phyloP scores from a whole-genome alignment of 768 basidiomycete genomes.

The Mycena floridula region DNA sequence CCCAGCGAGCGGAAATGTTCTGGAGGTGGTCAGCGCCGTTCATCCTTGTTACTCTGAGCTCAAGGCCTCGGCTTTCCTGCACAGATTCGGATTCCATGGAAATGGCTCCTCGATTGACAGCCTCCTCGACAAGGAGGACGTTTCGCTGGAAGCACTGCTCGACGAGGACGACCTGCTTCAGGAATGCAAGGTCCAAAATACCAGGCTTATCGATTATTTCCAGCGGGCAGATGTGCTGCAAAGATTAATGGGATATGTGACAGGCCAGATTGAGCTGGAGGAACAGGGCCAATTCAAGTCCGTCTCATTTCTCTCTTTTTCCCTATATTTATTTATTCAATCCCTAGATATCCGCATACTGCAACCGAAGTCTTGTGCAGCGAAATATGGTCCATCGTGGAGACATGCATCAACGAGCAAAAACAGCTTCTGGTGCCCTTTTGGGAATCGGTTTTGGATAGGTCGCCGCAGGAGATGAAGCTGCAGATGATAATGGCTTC shows the following conservation, averaged over 20 bases:
- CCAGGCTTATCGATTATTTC: slow-evolving; percentile 82
- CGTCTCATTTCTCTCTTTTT: slow-evolving; percentile 30
- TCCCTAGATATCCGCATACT: slow-evolving; percentile 80
- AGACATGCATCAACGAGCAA: slow-evolving; percentile 72
- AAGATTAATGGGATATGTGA: slow-evolving; percentile 77
- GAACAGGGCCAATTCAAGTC: slow-evolving; percentile 59
- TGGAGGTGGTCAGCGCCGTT: background rate
- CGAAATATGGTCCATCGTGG: slow-evolving; percentile 92
- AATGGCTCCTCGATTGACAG: slow-evolving; percentile 87
- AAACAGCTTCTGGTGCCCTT: slow-evolving; percentile 76
- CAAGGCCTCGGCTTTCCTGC: background rate
- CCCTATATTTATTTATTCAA: slow-evolving; percentile 8
- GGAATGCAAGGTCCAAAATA: slow-evolving; percentile 95
- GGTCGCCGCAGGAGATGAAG: slow-evolving; percentile 81
- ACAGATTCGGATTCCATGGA: slow-evolving; percentile 79
- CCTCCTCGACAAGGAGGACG: slow-evolving; percentile 85
- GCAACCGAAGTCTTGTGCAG: slow-evolving; percentile 94
- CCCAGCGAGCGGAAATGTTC: no score
- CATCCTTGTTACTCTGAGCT: no score
- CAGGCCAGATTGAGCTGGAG: slow-evolving; percentile 78
- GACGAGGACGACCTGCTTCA: slow-evolving; percentile 92
- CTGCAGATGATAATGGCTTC: slow-evolving; percentile 82
- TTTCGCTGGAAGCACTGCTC: slow-evolving; percentile 83
- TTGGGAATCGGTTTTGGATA: slow-evolving; percentile 86
- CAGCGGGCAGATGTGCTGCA: slow-evolving; percentile 76